Evolutionary conservation across 2,329 filamentous ascomycete species (phyloP), one percentile per base, ranked within the genome.

Genomic region (Trichoderma breve): DNA sequence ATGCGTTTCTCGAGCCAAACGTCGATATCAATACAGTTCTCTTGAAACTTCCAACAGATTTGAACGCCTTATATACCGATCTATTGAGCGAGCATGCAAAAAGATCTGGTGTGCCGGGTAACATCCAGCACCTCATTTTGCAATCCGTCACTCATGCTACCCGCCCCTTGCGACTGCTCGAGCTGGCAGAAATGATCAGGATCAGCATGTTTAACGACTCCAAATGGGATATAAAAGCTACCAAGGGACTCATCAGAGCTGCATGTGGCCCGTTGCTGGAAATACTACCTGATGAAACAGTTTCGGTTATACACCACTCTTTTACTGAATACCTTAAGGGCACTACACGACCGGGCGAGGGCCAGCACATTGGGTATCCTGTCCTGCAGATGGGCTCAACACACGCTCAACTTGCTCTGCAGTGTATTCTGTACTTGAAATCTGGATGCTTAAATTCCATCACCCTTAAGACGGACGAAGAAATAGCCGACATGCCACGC

Each of bases 271-370:
- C 83, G 6, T 75, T 86, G 4, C 73, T 86, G 4, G 83, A 86
- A 72, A 80, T 85, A 14, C 76, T 83, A 3, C 79, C 82, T 14
- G 82, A 86, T 72, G 84, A 84, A 62, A 83, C 82, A 0, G 76
- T 86, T 26, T 80, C 78, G 24, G 79, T 86, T 9, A 79, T 86
- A 6, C 84, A 86, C 71, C 84, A 86, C 69, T 85, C 83, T 1
- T 81, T 86, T n/a, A 86, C 84, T 0, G 84, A 86, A 71, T 86
- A 82, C 73, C 79, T 86, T 12, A 74, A 76, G 43, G 77, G 76
- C 4, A 64, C 60, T 2, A 78, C 74, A 2, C 71, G 76, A 24
- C 36, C 47, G 0, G 60, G 53, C 2, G 65, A 69, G n/a, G 53
- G 39, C 5, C 43, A 21, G 14, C 30, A 30, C 5, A 18, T 12